Conservation (phyloP, 1,139 yeast species). For the Diutina sp. region DNA sequence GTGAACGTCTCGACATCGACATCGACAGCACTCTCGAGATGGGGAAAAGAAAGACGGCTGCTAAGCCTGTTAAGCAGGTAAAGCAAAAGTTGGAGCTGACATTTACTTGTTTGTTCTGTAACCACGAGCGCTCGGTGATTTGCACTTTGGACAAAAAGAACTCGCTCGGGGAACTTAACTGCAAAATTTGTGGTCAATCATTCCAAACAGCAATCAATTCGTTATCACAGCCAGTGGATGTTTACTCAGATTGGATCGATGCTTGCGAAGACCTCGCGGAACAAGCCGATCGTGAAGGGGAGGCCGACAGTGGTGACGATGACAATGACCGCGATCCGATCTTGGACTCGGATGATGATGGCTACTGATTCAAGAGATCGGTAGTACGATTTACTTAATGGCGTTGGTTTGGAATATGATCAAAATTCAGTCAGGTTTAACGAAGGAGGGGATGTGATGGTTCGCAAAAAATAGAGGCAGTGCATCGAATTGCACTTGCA, state of each 20-base stretch:
- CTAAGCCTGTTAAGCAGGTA: constrained; percentile 70
- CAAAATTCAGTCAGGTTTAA: not conserved
- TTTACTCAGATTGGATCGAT: constrained; percentile 96
- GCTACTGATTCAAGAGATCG: not conserved
- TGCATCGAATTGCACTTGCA: not conserved
- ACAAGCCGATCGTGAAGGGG: constrained; percentile 20
- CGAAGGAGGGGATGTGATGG: not conserved
- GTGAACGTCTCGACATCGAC: not conserved
- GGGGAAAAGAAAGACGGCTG: constrained; percentile 91
- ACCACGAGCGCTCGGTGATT: constrained; percentile 85
- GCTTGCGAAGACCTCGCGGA: constrained; percentile 95
- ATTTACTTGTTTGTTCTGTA: constrained; percentile 88
- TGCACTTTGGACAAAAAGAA: constrained; percentile 83
- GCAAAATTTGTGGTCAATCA: constrained; percentile 91
- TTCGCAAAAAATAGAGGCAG: not conserved
- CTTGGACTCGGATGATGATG: not conserved
- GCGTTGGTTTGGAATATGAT: not conserved
- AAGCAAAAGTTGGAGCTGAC: constrained; percentile 75
- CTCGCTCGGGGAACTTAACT: constrained; percentile 72
- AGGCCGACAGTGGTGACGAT: constrained; percentile 10
- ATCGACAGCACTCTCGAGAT: constrained; percentile 8
- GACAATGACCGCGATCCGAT: constrained; percentile 7
- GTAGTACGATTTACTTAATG: not conserved
- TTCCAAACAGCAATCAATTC: constrained; percentile 85
- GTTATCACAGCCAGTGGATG: constrained; percentile 80